A percentile compares a stretch with the other conserved stretches of the same genome.
Conservation (phyloP, 2,329 filamentous ascomycete species). For the Ustulina deusta region DNA sequence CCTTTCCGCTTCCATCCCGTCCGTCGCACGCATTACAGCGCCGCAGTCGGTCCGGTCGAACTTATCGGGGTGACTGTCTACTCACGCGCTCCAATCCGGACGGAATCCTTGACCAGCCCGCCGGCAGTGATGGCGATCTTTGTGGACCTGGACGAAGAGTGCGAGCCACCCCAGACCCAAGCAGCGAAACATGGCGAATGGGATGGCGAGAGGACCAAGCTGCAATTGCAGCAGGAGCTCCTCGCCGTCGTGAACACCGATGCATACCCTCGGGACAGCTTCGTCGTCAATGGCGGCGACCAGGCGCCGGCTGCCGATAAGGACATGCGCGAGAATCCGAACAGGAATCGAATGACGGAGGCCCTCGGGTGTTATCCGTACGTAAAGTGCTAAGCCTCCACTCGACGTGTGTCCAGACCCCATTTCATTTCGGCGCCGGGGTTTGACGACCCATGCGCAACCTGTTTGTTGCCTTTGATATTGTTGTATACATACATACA, state of each 20-base stretch:
- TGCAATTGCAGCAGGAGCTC: constrained; percentile 35
- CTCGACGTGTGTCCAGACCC: constrained; percentile 32
- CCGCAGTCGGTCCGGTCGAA: constrained; percentile 28
- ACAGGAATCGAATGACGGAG: constrained; percentile 70
- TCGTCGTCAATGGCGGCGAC: constrained; percentile 4
- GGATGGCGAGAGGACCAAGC: constrained; percentile 34
- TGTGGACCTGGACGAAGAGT: constrained; percentile 39
- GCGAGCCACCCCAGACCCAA: constrained; percentile 31
- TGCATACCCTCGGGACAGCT: constrained; percentile 14
- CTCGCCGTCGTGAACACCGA: constrained; percentile 30
- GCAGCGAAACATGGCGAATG: constrained; percentile 24
- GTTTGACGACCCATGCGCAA: neutral
- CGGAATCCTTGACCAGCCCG: constrained; percentile 4
- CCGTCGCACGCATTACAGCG: constrained; percentile 8
- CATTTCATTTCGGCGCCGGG: neutral
- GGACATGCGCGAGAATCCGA: constrained; percentile 58
- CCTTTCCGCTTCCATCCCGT: neutral
- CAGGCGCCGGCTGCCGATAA: constrained; percentile 4
- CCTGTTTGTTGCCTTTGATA: constrained; percentile 5
- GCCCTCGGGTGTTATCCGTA: constrained; percentile 77
- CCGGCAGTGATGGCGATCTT: constrained; percentile 35
- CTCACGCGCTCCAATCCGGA: neutral
- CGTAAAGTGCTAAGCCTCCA: constrained; percentile 55
- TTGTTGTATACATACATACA: neutral
- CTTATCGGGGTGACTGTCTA: constrained; percentile 21